Conservation (phyloP, 208 protist genomes). For the Borovskyia barvae region DNA sequence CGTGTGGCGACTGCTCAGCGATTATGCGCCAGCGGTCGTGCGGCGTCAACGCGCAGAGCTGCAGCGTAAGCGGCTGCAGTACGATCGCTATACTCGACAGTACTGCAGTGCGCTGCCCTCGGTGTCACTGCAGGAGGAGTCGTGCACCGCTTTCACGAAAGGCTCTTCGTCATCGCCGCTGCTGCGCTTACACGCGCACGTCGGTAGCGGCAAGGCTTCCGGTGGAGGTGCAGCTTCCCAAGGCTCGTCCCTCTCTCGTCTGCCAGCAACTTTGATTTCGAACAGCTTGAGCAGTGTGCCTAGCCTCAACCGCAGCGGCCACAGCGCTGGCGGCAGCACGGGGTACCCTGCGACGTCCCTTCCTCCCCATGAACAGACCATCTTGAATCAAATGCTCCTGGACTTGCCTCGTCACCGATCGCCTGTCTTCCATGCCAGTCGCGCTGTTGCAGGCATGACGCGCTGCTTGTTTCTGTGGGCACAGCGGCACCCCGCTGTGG, state of each 20-base stretch:
- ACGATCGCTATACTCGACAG: constrained; percentile 47
- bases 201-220: not conserved
- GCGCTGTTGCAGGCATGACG: constrained; percentile 56
- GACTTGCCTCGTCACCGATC: constrained; percentile 72
- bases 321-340: not conserved
- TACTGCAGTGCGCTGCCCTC: constrained; percentile 39
- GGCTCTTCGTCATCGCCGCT: not conserved
- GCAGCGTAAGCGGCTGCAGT: constrained; percentile 58
- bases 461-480: constrained; percentile 93
- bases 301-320: not conserved
- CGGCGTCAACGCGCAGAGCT: constrained; percentile 54
- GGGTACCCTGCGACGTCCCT: constrained; percentile 12
- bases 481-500: constrained; percentile 91
- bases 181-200: not conserved
- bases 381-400: constrained; percentile 69
- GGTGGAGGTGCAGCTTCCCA: not conserved
- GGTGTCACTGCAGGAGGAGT: constrained; percentile 9
- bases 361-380: constrained; percentile 49
- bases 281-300: not conserved
- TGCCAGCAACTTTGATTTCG: not conserved
- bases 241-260: not conserved
- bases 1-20: constrained; percentile 66
- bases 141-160: not conserved
- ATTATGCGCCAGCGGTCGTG: constrained; percentile 32
- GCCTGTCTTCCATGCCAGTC: constrained; percentile 53